phyloP scores from a whole-genome alignment of 768 basidiomycete genomes.

The Lactifluus volemus region DNA sequence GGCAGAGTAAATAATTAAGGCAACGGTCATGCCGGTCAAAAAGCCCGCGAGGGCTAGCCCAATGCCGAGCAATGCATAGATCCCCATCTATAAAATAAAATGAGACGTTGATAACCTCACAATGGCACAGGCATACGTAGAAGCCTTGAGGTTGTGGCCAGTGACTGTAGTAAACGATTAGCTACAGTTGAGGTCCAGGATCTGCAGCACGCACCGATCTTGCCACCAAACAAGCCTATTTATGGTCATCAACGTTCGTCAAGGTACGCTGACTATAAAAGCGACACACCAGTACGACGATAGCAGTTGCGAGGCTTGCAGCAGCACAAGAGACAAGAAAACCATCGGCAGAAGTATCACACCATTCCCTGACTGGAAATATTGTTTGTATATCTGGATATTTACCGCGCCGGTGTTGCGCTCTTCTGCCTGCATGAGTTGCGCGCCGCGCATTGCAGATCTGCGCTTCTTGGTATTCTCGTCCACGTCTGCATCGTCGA shows the following conservation, averaged over 20 bases:
- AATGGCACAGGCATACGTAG: conserved; percentile 44
- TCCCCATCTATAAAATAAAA: conserved; percentile 52
- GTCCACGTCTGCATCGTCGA: conserved; percentile 27
- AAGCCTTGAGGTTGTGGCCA: conserved; percentile 56
- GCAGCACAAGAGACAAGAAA: conserved; percentile 46
- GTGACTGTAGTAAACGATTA: conserved; percentile 29
- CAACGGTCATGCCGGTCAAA: conserved; percentile 55
- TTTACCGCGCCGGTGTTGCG: conserved; percentile 68
- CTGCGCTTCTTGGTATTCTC: conserved; percentile 30
- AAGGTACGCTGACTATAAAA: background rate
- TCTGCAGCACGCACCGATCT: conserved; percentile 37
- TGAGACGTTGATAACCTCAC: background rate
- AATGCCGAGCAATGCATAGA: conserved; percentile 69
- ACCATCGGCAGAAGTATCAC: conserved; percentile 55
- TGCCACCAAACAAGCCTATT: conserved; percentile 81
- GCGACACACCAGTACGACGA: conserved; percentile 59
- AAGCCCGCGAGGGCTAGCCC: conserved; percentile 62
- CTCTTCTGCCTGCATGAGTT: conserved; percentile 79
- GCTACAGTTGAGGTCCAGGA: background rate
- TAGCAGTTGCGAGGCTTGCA: conserved; percentile 66
- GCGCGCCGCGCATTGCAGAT: conserved; percentile 35
- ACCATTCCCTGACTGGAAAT: conserved; percentile 65
- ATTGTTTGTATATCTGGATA: conserved; percentile 45
- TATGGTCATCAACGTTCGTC: background rate
- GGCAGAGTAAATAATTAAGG: conserved; percentile 67